Evolutionary conservation across 1,139 yeast genomes (phyloP).

Genomic region (Suhomyces terraborum): DNA sequence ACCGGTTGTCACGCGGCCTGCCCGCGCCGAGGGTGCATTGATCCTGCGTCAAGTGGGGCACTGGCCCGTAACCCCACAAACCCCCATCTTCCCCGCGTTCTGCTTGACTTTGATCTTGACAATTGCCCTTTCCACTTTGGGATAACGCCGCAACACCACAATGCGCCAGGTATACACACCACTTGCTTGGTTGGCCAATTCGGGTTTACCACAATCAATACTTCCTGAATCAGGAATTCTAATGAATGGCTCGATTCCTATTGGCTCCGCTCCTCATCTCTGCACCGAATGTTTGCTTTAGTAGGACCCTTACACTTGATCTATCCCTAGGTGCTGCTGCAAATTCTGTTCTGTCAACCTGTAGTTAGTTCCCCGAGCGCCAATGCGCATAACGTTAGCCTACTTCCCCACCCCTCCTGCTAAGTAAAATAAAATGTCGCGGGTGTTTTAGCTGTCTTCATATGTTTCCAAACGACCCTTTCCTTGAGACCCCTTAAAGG

Average conservation of each 20-base stretch:
- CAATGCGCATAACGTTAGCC: background rate
- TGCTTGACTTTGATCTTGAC: conserved; percentile 8
- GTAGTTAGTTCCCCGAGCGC: conserved; percentile 1
- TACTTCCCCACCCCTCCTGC: conserved; percentile 8
- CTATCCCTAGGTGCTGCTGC: background rate
- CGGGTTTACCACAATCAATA: background rate
- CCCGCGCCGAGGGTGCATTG: conserved; percentile 4
- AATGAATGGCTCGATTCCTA: too few relatives aligned
- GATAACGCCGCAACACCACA: background rate
- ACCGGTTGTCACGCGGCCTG: conserved; percentile 6
- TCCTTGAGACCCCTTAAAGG: background rate
- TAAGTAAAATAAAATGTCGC: conserved; percentile 9
- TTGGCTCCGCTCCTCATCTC: background rate
- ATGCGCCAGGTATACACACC: background rate
- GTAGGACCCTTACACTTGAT: too few relatives aligned
- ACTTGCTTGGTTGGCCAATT: background rate
- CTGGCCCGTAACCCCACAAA: conserved; percentile 3
- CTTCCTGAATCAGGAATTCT: background rate
- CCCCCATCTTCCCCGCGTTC: conserved; percentile 10
- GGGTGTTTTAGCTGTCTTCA: background rate
- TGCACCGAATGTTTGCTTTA: background rate
- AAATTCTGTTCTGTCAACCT: background rate
- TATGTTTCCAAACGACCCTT: background rate
- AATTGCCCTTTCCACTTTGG: conserved; percentile 2
- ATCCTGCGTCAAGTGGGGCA: conserved; percentile 1